Evolutionary conservation across 495 filamentous ascomycete genomes (phyloP).

Genomic region (Pseudomonodictys pantanalensis): DNA sequence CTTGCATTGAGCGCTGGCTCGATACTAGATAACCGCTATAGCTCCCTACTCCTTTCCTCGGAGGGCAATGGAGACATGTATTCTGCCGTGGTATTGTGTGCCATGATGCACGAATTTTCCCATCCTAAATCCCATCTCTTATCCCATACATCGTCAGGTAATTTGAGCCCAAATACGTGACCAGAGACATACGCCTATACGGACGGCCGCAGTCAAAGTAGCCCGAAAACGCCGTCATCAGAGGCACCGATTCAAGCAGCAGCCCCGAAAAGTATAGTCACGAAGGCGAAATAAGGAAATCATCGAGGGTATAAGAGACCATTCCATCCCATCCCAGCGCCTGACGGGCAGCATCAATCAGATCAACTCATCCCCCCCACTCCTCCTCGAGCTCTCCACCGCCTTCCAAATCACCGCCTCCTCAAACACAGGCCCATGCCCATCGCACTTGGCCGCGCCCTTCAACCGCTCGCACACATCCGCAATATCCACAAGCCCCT

Average conservation of each 20-base stretch:
- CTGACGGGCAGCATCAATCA: conserved; percentile 8
- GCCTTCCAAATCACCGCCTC: conserved; percentile 69
- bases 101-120: no score
- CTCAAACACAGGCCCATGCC: conserved; percentile 84
- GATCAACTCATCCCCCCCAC: conserved; percentile 42
- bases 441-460: conserved; percentile 78
- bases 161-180: no score
- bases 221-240: background rate
- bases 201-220: background rate
- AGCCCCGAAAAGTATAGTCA: conserved; percentile 5
- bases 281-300: conserved; percentile 18
- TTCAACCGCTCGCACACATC: conserved; percentile 74
- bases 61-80: no score
- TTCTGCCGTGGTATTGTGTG: no score
- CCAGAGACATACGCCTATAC: background rate
- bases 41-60: no score
- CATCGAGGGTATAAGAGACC: no score
- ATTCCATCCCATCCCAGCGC: background rate
- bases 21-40: no score
- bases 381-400: conserved; percentile 65
- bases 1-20: no score
- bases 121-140: no score
- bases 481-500: conserved; percentile 79
- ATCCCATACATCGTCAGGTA: no score
- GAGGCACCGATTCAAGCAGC: background rate